Evolutionary conservation across 257 asterid genomes (phyloP).

Genomic region (Misopates orontium): DNA sequence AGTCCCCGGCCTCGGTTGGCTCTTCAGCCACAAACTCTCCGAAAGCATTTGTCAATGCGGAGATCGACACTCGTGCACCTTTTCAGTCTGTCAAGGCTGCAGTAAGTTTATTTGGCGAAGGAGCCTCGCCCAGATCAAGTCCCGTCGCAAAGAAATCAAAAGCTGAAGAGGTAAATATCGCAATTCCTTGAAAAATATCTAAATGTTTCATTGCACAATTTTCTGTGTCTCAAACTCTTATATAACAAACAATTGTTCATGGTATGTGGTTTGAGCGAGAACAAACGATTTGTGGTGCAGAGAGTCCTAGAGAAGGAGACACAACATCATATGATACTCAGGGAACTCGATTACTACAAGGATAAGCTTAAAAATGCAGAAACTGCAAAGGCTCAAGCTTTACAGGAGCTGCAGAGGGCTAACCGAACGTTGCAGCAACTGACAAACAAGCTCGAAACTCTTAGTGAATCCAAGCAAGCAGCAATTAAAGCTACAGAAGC

Average conservation of each 20-base stretch:
- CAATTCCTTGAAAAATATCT: background rate
- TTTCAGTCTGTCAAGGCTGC: conserved; percentile 87
- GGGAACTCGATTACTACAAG: conserved; percentile 54
- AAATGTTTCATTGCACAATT: too few species aligned
- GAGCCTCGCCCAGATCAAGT: conserved; percentile 39
- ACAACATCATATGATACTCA: conserved; percentile 56
- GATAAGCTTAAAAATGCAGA: conserved; percentile 53
- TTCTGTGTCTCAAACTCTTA: background rate
- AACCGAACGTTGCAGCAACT: conserved; percentile 65
- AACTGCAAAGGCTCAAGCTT: conserved; percentile 57
- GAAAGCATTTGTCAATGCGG: conserved; percentile 46
- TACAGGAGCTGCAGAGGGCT: conserved; percentile 60
- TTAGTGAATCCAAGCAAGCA: conserved; percentile 77
- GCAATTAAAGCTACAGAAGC: conserved; percentile 63
- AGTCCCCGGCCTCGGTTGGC: conserved; percentile 29
- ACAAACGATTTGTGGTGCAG: conserved; percentile 39
- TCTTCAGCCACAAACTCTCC: conserved; percentile 44
- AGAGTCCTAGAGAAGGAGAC: conserved; percentile 85
- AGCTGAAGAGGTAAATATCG: conserved; percentile 68
- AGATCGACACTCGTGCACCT: conserved; percentile 73
- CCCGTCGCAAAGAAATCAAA: conserved; percentile 42
- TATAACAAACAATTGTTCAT: background rate
- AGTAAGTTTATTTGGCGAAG: conserved; percentile 65
- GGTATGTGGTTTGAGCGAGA: too few species aligned
- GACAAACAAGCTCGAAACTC: conserved; percentile 68